Evolutionary conservation across 2,329 filamentous ascomycete species (phyloP), one percentile per base, ranked within the genome.

Genomic region (Plenodomus tracheiphilus): DNA sequence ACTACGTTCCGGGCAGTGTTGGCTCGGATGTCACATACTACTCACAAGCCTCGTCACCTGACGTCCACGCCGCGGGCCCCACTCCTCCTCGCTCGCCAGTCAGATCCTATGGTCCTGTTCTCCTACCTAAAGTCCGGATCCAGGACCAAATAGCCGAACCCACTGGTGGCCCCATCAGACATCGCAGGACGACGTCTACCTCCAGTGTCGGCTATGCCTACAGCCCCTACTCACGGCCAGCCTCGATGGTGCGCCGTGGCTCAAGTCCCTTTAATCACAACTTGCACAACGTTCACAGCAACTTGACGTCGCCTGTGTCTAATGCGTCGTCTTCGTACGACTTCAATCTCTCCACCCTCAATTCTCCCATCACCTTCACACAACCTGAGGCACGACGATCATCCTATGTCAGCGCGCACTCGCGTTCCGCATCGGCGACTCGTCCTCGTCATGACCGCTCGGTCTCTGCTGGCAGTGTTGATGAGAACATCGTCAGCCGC

Each of bases 91-190:
- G 82, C 56, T 88, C 88, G 28, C 88, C 89, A 51, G 83, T 92
- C 61, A 82, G 86, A 53, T 87, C 90, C 53, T 87, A 91, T 74
- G 89, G 90, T 43, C 89, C 90, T 43, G 78, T 90, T 41, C 78
- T 96, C 51, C 80, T 96, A 25, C 91, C 91, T 66, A 94, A 91
- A 80, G 92, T 95, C 75, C 84, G 91, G 53, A 84, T 84, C 35
- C 91, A 94, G 74, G 91, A 96, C 74, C 88, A 93, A 74, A 81
- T 86, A 53, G 82, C 91, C 53, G 84, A 86, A 58, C 82, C 82
- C 35, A 77, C 77, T 35, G 77, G 79, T 43, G 68, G 73, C 21
- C 69, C 69, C 46, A 84, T 87, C 73, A 81, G 85, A 63, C 77
- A 81, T 68, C 77, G 78, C 59, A 75, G 77, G 62, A 77, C 78